Evolutionary conservation across 305 asterid species (phyloP), one percentile per base, ranked within the genome.

Genomic region (Ruellia speciosa): DNA sequence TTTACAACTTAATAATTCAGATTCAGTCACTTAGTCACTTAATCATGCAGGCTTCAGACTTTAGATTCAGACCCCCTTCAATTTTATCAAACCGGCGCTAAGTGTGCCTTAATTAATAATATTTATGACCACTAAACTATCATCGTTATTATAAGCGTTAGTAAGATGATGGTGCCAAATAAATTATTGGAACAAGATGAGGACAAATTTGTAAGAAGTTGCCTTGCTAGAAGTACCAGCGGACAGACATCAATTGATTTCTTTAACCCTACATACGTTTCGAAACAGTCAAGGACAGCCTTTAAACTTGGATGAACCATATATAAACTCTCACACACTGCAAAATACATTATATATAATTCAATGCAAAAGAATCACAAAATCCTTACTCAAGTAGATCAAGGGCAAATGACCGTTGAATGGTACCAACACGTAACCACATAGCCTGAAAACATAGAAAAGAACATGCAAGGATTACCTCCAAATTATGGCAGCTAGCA

Each of bases 371-470:
- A 37, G 37, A 66, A 69, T 57, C 62, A 66, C 55, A 69, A 67
- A 68, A 33, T 68, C 50, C 94, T 85, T 79, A 92, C 98, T 92
- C 98, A 59, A 92, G 90, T 70, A 92, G 69, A 77, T 92, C 98
- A 66, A 87, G 92, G 54, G 94, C 96, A 77, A 92, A 88, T 63
- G 98, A 77, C 75, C 96, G 90, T 59, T 84, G 98, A 67, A 86
- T 69, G 67, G 93, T 82, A 70, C 78, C 75, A 72, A 58, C 86
- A 49, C 74, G 85, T 71, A 92, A 70, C 95, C 96, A 84, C 69
- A 78, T 70, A 73, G 95, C 95, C 99, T 92, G 89, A 69, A 79
- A 75, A 66, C 51, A 75, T 40, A 67, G 34, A 64, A 65, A 41
- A 62, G 16, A 12, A 70, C 65, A 65, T 4, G 31, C 60, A 14